Evolutionary conservation across 2,329 filamentous ascomycete species (phyloP).

Genomic region (Ophiostoma tasmaniense): DNA sequence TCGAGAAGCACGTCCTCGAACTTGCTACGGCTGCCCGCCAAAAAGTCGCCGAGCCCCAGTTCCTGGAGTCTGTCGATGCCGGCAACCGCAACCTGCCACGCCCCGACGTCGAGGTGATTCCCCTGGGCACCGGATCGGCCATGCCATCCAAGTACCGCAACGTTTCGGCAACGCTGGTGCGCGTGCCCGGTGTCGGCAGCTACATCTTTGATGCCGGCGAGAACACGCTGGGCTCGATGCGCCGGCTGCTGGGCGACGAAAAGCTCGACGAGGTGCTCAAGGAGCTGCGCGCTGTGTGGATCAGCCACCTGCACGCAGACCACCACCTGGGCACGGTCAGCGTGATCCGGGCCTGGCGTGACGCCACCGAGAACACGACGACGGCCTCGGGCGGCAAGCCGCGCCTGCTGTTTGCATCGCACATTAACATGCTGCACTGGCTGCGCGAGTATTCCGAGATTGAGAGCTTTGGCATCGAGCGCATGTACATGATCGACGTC

Average conservation of each 20-base stretch:
- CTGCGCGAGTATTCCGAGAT: conserved; percentile 70
- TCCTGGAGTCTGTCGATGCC: conserved; percentile 41
- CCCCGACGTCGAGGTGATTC: conserved; percentile 67
- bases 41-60: conserved; percentile 34
- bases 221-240: conserved; percentile 80
- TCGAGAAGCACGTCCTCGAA: conserved; percentile 37
- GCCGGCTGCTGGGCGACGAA: conserved; percentile 58
- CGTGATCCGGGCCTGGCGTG: conserved; percentile 75
- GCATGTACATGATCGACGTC: conserved; percentile 32
- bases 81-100: conserved; percentile 41
- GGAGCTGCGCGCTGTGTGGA: conserved; percentile 76
- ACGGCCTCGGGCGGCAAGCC: conserved; percentile 28
- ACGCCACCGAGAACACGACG: conserved; percentile 35
- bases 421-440: conserved; percentile 63
- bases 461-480: conserved; percentile 64
- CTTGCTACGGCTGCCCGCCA: conserved; percentile 44
- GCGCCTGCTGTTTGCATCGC: conserved; percentile 58
- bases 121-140: conserved; percentile 86
- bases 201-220: conserved; percentile 91
- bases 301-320: conserved; percentile 93
- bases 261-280: conserved; percentile 63
- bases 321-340: conserved; percentile 82
- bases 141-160: conserved; percentile 90
- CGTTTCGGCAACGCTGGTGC: conserved; percentile 78
- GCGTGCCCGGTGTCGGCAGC: conserved; percentile 76